phyloP scores from a whole-genome alignment of 345 rosid genomes.

The Corchorus capsularis region DNA sequence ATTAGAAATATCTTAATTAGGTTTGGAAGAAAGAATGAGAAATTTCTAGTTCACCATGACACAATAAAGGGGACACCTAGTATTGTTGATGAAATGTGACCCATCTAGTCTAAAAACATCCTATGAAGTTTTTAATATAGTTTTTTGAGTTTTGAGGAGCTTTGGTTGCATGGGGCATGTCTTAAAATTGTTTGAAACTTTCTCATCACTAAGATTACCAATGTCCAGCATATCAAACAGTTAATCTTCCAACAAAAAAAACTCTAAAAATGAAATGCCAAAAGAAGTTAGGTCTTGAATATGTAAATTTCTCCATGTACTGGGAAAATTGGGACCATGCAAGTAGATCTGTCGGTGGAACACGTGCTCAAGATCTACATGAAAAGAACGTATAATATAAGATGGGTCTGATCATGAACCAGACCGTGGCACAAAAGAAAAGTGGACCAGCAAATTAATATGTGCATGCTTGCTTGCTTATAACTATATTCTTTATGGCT shows the following conservation, averaged over 20 bases:
- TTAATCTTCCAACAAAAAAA: slow-evolving; percentile 5
- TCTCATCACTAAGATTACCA: not conserved
- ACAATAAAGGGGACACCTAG: no score
- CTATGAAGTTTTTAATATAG: not conserved
- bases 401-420: slow-evolving; percentile 7
- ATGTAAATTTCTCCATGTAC: not conserved
- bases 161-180: not conserved
- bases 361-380: slow-evolving; percentile 35
- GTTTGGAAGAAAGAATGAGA: no score
- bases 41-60: no score
- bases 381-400: slow-evolving; percentile 28
- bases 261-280: slow-evolving; percentile 6
- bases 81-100: not conserved
- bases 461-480: not conserved
- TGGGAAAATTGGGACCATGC: slow-evolving; percentile 5
- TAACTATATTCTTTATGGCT: no score
- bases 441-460: slow-evolving; percentile 6
- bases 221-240: slow-evolving; percentile 2
- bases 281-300: slow-evolving; percentile 10
- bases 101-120: not conserved
- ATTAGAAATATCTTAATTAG: no score
- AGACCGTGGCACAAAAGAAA: slow-evolving; percentile 5
- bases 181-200: not conserved
- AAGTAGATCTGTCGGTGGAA: slow-evolving; percentile 34
- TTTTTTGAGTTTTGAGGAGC: not conserved